Base-by-base conservation (phyloP, 108 stramenopile genomes). In the Stephanodiscus minutulus region DNA sequence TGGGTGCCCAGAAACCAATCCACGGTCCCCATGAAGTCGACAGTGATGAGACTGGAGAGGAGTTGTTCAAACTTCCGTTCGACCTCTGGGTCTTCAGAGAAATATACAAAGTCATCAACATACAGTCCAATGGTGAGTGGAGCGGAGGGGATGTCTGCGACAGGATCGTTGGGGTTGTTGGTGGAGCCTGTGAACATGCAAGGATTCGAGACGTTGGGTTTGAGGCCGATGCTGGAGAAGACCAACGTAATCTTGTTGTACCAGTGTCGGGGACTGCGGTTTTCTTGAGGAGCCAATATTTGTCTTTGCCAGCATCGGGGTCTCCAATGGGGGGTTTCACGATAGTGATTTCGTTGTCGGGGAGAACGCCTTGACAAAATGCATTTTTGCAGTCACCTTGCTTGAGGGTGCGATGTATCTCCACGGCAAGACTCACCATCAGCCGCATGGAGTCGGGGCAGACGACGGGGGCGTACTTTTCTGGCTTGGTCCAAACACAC, bases 351-450 rank as follows among this genome's bases (percentile, higher is more conserved):
- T 72, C 70, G 52, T 72, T 60, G 4, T 52, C 50, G 1, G 69
- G 68, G 5, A 72, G 29, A 0, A 9, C 15, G 1, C 68, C 48
- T 11, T 77, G 60, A 52, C 76, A 77, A 37, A 77, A 77, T 4
- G 68, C 76, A 46, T 77, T 77, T 20, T 77, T 77, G 53, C 61
- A 69, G 29, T 77, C 76, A 18, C 68, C 68, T 29, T 77, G 76
- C 64, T 77, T 54, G 50, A 69, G 48, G 6, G 56, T 53, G 1
- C 76, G 29, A n/a, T 53, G 60, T 1, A 24, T 21, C 3, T 37
- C 10, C 0, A 70, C 61, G 0, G 68, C 68, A 12, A 54, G 50
- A 0, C 61, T 39, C 4, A 35, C 24, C 1, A 77, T 61, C 3
- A 70, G 39, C 2, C 61, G 47, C 31, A 72, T 52, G 18, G 61